A percentile compares a stretch with the other conserved stretches of the same genome.
These are phyloP conservation scores for Nigrograna mackinnonii DNA, from an alignment of 2,329 filamentous ascomycete genomes.

Conservation along the genomic window DNA sequence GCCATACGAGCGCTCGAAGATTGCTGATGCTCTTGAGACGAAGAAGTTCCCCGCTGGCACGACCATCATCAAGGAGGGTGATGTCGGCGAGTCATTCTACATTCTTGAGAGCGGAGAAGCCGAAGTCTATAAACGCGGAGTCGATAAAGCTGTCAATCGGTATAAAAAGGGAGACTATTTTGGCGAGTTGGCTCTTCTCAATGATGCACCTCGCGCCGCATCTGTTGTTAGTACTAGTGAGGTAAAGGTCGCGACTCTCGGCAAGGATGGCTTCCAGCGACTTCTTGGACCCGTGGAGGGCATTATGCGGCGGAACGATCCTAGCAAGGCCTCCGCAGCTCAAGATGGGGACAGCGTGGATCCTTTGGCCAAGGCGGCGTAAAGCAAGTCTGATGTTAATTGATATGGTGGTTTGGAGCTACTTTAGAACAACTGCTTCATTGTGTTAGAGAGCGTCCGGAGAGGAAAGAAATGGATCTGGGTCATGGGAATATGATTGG, in stretches of 20 bases:
- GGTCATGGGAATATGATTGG: background rate
- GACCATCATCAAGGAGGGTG: conserved; percentile 89
- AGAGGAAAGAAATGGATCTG: background rate
- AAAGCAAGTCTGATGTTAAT: background rate
- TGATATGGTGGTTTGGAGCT: no score
- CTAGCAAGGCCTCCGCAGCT: conserved; percentile 45
- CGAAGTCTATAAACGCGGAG: conserved; percentile 80
- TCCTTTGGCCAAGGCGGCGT: conserved; percentile 52
- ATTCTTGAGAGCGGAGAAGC: conserved; percentile 87
- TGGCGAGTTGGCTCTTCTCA: conserved; percentile 89
- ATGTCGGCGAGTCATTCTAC: conserved; percentile 89
- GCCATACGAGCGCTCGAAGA: conserved; percentile 93
- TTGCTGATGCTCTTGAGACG: conserved; percentile 93
- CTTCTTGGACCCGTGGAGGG: conserved; percentile 90
- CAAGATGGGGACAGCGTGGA: conserved; percentile 61
- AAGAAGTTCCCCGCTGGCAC: conserved; percentile 79
- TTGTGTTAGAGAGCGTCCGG: conserved; percentile 4
- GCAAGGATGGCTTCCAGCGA: conserved; percentile 93
- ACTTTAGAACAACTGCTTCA: conserved; percentile 4
- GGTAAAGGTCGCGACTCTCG: conserved; percentile 89
- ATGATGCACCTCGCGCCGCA: conserved; percentile 90
- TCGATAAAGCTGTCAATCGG: conserved; percentile 70
- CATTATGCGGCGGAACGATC: conserved; percentile 82
- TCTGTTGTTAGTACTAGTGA: conserved; percentile 83
- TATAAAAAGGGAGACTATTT: conserved; percentile 97